These are phyloP conservation scores for Candida coleopterorum DNA, from an alignment of 805 yeast genomes.

Conservation along the genomic window DNA sequence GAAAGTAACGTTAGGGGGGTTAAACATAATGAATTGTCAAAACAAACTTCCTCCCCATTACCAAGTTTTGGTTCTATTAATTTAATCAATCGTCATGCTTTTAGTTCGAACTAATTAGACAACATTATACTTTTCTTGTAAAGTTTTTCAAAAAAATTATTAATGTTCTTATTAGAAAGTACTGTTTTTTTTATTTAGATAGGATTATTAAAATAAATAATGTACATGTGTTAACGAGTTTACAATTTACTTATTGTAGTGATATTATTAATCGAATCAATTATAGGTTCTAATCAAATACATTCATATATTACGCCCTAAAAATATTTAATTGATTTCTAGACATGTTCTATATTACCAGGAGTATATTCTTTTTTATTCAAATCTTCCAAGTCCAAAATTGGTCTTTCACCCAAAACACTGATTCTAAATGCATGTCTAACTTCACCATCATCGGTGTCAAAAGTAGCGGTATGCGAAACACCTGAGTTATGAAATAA, in stretches of 20 bases:
- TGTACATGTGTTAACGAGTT: too few species aligned
- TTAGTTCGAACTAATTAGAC: too few species aligned
- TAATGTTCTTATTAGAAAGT: too few species aligned
- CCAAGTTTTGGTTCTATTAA: not conserved
- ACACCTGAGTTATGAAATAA: slow-evolving; percentile 78
- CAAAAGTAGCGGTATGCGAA: slow-evolving; percentile 64
- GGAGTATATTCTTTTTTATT: slow-evolving; percentile 31
- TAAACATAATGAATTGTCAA: not conserved
- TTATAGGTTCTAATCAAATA: too few species aligned
- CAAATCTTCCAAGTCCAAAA: slow-evolving; percentile 35
- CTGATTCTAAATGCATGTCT: slow-evolving; percentile 76
- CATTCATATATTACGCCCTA: too few species aligned
- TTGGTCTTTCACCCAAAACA: slow-evolving; percentile 69
- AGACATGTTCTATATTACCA: slow-evolving; percentile 29
- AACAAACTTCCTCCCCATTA: not conserved
- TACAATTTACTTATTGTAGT: too few species aligned
- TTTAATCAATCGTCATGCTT: not conserved
- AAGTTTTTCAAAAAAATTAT: too few species aligned
- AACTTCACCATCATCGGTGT: slow-evolving; percentile 62
- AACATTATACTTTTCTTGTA: too few species aligned
- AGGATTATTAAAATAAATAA: too few species aligned
- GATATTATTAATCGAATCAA: too few species aligned
- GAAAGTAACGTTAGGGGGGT: slow-evolving; percentile 11
- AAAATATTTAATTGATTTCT: slow-evolving; percentile 14
- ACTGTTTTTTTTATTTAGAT: too few species aligned